Evolutionary conservation across 2,329 filamentous ascomycete genomes (phyloP), one percentile per base, ranked within the genome.

Genomic region (Penicillium palitans): DNA sequence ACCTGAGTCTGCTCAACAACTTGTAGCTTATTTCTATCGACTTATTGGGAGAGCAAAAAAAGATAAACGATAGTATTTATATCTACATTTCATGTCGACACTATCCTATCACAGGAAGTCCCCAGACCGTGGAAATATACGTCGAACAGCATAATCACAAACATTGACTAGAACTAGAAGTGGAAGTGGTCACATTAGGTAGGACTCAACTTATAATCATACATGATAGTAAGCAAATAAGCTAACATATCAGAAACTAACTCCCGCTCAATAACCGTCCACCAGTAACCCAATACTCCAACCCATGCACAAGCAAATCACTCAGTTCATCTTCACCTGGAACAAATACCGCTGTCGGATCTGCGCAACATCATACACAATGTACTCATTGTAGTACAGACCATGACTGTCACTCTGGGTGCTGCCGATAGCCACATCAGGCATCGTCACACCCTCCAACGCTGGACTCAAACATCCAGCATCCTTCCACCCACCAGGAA

Each of bases 401-500:
- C 40, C 54, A 1, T 33, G 51, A 2, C 54, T 25, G 1, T 29
- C 2, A 2, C 49, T 12, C 0, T 55, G 12, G 12, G 10, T n/a
- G 1, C 59, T 46, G 2, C 54, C 49, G 5, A 42, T 31, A 4
- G 56, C 27, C 7, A 69, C 64, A 61, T 78, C 73, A 2, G 76
- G 78, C 70, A 96, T 93, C 66, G 80, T 81, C 41, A 90, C 81
- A 0, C 90, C 91, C 57, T 83, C 78, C 44, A 96, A 77, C 3
- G 82, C 80, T 2, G 83, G 78, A 65, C 91, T 83, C 8, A 93
- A 82, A 52, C 80, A 83, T 2, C 77, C 78, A 0, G 90, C 91
- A 72, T 96, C 90, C 72, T 90, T 90, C 91, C 91, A 96, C 44
- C 78, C 78, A 19, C 72, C 77, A 0, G 91, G 91, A 0, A 85